Evolutionary conservation across 257 asterid species (phyloP).

Genomic region (Solanum sitiens): DNA sequence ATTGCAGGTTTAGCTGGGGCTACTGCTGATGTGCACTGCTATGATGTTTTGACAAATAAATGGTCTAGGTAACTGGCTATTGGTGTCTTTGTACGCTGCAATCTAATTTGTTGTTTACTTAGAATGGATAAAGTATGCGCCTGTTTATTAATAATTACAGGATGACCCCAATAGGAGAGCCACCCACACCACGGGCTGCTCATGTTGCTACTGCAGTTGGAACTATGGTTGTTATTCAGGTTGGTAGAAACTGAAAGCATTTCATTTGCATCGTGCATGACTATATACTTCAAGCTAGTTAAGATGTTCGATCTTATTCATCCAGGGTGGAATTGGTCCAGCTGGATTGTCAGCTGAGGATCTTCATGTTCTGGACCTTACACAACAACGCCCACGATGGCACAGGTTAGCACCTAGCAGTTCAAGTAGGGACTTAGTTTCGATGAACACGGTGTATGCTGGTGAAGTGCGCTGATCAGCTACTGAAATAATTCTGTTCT

Average conservation of each 20-base stretch:
- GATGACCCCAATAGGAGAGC: constrained; percentile 93
- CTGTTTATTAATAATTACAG: constrained; percentile 27
- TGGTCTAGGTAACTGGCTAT: constrained; percentile 73
- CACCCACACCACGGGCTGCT: constrained; percentile 99
- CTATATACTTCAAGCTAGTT: not conserved
- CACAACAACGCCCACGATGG: constrained; percentile 96
- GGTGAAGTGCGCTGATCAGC: not conserved
- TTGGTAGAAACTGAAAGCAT: constrained; percentile 13
- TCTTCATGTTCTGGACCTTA: constrained; percentile 95
- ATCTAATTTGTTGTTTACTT: not conserved
- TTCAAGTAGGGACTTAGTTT: not conserved
- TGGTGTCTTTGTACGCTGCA: not conserved
- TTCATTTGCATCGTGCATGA: not conserved
- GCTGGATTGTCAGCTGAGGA: constrained; percentile 99
- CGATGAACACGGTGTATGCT: constrained; percentile 1
- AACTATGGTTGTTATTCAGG: constrained; percentile 99
- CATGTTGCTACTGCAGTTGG: constrained; percentile 99
- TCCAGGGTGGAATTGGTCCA: constrained; percentile 99
- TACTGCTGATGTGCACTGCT: constrained; percentile 93
- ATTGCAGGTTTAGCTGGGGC: constrained; percentile 97
- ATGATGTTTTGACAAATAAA: constrained; percentile 81
- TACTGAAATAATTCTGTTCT: constrained; percentile 2
- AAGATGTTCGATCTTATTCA: constrained; percentile 3
- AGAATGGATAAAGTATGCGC: not conserved
- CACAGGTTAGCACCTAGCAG: constrained; percentile 52